Evolutionary conservation across 2,329 filamentous ascomycete species (phyloP).

Genomic region (Beauveria australis): DNA sequence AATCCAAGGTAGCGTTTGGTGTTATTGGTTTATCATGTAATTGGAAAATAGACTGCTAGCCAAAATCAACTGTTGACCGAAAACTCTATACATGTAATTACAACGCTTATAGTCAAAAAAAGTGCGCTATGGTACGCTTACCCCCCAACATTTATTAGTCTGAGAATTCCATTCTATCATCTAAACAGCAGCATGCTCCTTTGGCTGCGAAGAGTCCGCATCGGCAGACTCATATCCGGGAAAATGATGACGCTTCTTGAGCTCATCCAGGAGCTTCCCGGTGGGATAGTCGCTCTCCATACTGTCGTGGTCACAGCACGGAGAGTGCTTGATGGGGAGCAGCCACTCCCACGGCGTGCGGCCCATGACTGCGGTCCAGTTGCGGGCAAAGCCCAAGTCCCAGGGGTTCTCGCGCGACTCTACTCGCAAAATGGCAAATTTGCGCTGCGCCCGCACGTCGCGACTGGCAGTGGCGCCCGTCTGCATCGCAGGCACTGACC

Average conservation of each 20-base stretch:
- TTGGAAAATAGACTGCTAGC: no score
- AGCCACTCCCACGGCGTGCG: slow-evolving; percentile 65
- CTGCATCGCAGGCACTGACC: not conserved
- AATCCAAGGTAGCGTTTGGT: not conserved
- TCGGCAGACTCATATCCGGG: not conserved
- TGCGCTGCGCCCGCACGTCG: slow-evolving; percentile 46
- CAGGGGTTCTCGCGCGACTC: slow-evolving; percentile 75
- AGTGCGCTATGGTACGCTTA: not conserved
- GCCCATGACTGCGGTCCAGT: slow-evolving; percentile 78
- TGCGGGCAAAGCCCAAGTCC: slow-evolving; percentile 61
- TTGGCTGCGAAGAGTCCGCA: not conserved
- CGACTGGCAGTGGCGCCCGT: slow-evolving; percentile 18
- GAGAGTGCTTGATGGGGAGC: slow-evolving; percentile 65
- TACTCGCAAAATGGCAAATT: slow-evolving; percentile 73
- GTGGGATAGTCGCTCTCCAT: slow-evolving; percentile 60
- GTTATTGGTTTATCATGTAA: no score
- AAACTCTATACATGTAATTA: no score
- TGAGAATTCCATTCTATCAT: not conserved
- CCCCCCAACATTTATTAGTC: no score
- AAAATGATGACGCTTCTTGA: slow-evolving; percentile 40
- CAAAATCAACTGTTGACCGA: no score
- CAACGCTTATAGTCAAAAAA: not conserved
- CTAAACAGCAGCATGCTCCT: not conserved
- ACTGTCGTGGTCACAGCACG: slow-evolving; percentile 61
- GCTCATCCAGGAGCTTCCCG: slow-evolving; percentile 50